Evolutionary conservation across 306 rosid genomes (phyloP), one percentile per base, ranked within the genome.

Genomic region (Lathyrus sativus): DNA sequence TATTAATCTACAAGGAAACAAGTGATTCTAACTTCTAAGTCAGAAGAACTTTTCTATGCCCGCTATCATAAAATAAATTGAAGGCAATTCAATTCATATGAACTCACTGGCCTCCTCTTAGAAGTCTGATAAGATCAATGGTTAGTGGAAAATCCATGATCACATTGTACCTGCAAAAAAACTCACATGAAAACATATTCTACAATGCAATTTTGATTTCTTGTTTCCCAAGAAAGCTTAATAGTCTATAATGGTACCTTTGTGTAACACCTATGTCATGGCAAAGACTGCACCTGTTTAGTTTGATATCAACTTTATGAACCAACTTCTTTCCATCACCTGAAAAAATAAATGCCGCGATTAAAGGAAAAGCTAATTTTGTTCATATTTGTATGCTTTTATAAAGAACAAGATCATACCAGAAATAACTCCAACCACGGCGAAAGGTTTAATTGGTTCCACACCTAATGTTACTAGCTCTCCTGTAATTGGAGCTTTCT

Each of bases 181-280:
- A 66, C 26, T 4, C 12, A 6, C 10, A 53, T 19, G 49, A 54
- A 28, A 63, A 42, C 45, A 78, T 62, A 38, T 26, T 45, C 59
- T 31, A 42, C 10, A 35, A 35, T 7, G 39, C 39, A 35, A 35
- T 35, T 35, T 7, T 1, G 39, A 35, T 35, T 35, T 35, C 9
- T 35, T 35, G 39, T 35, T 35, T 42, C 3, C 14, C 46, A 42
- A 42, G 12, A 35, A 10, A 76, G 41, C 29, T 53, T 14, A 15
- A 42, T 56, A 31, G 24, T 44, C 7, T 39, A 62, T 0, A 53
- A 29, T 39, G 44, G 13, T 83, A 88, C 96, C 88, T 87, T 17
- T 77, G 49, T 15, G 96, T 87, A 41, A 85, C 78, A 8, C 95
- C 86, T n/a, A 87, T 35, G 3, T 91, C 96, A 79, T 88, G 96